Evolutionary conservation across 2,329 filamentous ascomycete genomes (phyloP).

Genomic region (Ophiosphaerella herpotricha): DNA sequence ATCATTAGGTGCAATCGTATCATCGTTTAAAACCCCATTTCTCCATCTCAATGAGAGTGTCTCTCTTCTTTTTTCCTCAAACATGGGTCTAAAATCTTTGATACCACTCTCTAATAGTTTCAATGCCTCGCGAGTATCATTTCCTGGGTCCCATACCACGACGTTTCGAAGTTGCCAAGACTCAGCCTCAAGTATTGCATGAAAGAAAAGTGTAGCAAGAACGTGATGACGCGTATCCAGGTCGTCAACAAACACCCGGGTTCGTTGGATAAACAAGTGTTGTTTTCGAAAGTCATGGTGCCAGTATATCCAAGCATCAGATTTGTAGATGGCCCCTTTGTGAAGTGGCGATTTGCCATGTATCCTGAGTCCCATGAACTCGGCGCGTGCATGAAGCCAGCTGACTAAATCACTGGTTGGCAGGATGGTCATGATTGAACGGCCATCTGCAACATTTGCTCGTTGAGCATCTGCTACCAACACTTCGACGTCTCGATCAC

Average conservation of each 20-base stretch:
- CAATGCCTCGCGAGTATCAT: no score
- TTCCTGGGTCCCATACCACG: no score
- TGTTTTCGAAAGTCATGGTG: constrained; percentile 5
- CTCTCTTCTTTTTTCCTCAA: background rate
- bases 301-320: constrained; percentile 8
- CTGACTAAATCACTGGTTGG: constrained; percentile 3
- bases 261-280: constrained; percentile 5
- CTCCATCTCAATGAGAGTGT: background rate
- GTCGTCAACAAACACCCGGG: background rate
- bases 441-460: background rate
- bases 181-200: no score
- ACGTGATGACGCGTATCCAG: no score
- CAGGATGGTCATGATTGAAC: background rate
- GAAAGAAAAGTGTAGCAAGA: no score
- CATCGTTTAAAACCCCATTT: background rate
- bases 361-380: constrained; percentile 2
- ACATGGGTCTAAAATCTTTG: background rate
- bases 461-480: background rate
- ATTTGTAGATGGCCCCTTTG: background rate
- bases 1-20: no score
- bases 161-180: no score
- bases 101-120: background rate
- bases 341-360: background rate
- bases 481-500: background rate
- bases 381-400: constrained; percentile 6